Conservation (phyloP, 129 eudicot genomes). For the Chrysanthemum makinoi region DNA sequence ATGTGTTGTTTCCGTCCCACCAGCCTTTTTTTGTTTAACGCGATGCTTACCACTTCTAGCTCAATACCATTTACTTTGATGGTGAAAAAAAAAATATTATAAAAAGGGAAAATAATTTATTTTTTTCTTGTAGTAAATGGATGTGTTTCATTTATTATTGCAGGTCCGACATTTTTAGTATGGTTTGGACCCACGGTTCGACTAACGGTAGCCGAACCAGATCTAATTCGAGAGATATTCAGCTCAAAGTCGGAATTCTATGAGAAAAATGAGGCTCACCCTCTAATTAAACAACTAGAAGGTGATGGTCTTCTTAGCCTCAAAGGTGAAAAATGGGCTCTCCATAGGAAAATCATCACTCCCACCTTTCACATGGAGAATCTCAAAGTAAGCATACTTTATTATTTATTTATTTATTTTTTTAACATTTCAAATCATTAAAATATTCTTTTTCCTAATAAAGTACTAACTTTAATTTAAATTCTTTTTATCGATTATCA, state of each 20-base stretch:
- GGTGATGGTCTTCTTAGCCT: constrained; percentile 92
- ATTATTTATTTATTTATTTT: constrained; percentile 3
- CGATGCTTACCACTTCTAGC: constrained; percentile 40
- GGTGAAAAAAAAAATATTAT: neutral
- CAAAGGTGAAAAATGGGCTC: constrained; percentile 97
- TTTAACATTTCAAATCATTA: constrained; percentile 14
- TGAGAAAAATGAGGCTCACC: constrained; percentile 84
- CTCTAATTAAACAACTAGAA: constrained; percentile 77
- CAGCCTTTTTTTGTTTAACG: constrained; percentile 43
- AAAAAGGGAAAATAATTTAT: neutral
- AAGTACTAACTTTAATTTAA: constrained; percentile 6
- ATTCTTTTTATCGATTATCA: constrained; percentile 11
- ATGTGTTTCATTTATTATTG: constrained; percentile 3
- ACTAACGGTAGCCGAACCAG: constrained; percentile 78
- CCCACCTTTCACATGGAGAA: constrained; percentile 95
- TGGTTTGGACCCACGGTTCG: constrained; percentile 97
- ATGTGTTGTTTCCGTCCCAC: constrained; percentile 37
- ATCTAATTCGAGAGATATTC: constrained; percentile 74
- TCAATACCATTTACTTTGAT: constrained; percentile 28
- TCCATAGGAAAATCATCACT: constrained; percentile 85
- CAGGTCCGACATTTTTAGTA: constrained; percentile 83
- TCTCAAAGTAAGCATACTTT: constrained; percentile 65
- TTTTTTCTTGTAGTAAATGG: constrained; percentile 15
- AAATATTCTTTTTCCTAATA: neutral
- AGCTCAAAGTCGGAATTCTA: constrained; percentile 68